A percentile compares a stretch with the other conserved stretches of the same genome.
phyloP scores from a whole-genome alignment of 192 early-diverging fungal genomes.

The Chytriomyces hyalinus region DNA sequence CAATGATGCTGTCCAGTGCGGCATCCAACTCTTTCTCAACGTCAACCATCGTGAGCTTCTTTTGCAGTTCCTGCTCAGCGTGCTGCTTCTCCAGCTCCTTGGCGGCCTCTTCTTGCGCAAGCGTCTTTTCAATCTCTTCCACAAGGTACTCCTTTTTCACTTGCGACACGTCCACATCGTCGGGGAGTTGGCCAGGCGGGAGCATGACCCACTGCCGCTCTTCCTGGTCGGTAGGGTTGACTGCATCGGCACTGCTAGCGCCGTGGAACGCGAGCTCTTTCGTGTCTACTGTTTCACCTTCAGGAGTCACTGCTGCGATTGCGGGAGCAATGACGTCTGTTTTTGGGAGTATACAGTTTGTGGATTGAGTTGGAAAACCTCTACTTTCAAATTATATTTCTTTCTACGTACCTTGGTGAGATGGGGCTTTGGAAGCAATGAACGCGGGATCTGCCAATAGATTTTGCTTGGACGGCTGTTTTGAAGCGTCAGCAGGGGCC shows the following conservation, averaged over 20 bases:
- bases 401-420: too few relatives aligned
- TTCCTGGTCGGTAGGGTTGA: constrained; percentile 5
- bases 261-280: constrained; percentile 31
- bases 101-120: constrained; percentile 23
- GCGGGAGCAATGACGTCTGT: not conserved
- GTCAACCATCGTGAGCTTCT: constrained; percentile 6
- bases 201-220: constrained; percentile 19
- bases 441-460: too few relatives aligned
- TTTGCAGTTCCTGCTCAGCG: constrained; percentile 3
- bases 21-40: constrained; percentile 23
- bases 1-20: constrained; percentile 25
- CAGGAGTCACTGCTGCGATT: constrained; percentile 30
- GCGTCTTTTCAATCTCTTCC: constrained; percentile 30
- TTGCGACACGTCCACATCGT: constrained; percentile 12
- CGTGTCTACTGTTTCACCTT: constrained; percentile 13
- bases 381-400: too few relatives aligned
- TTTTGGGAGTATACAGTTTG: too few relatives aligned
- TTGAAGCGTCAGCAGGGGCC: not conserved
- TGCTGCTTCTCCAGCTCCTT: constrained; percentile 8
- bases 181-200: constrained; percentile 27
- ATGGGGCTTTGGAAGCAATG: too few relatives aligned
- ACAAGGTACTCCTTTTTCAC: constrained; percentile 37
- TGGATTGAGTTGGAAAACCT: too few relatives aligned
- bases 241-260: constrained; percentile 15
- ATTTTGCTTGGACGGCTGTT: not conserved